Percentiles rank a stretch among this genome's conserved stretches.
phyloP scores from a whole-genome alignment of 2,329 filamentous ascomycete species.

The Bipolaris victoriae region DNA sequence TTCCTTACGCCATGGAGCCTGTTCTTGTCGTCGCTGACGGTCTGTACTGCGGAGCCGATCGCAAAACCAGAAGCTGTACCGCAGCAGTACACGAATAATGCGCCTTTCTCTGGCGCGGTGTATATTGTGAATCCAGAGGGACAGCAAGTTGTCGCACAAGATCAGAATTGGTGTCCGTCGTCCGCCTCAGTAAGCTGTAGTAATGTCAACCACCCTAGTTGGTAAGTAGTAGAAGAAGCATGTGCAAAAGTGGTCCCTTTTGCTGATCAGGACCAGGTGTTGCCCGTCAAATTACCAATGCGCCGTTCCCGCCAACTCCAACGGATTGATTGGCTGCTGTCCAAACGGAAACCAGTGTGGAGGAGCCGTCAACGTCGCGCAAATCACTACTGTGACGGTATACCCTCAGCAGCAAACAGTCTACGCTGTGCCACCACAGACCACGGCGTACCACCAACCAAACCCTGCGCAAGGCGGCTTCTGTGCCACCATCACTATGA shows the following conservation, averaged over 20 bases:
- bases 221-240: slow-evolving; percentile 42
- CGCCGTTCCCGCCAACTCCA: slow-evolving; percentile 38
- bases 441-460: slow-evolving; percentile 36
- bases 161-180: slow-evolving; percentile 42
- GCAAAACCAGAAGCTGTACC: slow-evolving; percentile 36
- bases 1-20: slow-evolving; percentile 17
- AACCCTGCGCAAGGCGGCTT: slow-evolving; percentile 39
- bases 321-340: slow-evolving; percentile 48
- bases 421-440: slow-evolving; percentile 34
- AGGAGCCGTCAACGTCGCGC: slow-evolving; percentile 41
- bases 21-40: slow-evolving; percentile 19
- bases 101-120: slow-evolving; percentile 49
- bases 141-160: slow-evolving; percentile 42
- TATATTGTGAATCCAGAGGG: slow-evolving; percentile 47
- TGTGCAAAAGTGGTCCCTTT: not conserved
- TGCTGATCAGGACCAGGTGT: slow-evolving; percentile 38
- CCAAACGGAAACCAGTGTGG: slow-evolving; percentile 43
- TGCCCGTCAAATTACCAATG: slow-evolving; percentile 47
- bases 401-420: slow-evolving; percentile 39
- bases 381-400: slow-evolving; percentile 46
- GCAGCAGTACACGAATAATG: slow-evolving; percentile 44
- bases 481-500: slow-evolving; percentile 47
- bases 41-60: slow-evolving; percentile 32
- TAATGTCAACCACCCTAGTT: slow-evolving; percentile 51
- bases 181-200: slow-evolving; percentile 51